Evolutionary conservation across 768 basidiomycete genomes (phyloP).

Genomic region (Pleurotus sapidus): DNA sequence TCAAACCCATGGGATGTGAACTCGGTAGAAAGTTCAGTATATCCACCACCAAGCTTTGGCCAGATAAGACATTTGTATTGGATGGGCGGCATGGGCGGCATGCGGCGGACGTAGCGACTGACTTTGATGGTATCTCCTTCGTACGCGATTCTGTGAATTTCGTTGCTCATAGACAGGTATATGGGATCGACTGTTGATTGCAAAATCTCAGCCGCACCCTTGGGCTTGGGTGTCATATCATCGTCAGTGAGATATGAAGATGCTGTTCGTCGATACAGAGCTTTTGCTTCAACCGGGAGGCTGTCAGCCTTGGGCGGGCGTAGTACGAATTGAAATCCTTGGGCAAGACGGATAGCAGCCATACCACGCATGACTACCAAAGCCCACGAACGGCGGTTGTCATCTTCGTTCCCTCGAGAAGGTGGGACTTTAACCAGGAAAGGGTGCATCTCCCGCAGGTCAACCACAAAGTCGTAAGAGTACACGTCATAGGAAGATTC

Average conservation of each 20-base stretch:
- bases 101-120: constrained; percentile 75
- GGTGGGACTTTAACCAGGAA: constrained; percentile 76
- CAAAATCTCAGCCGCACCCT: constrained; percentile 66
- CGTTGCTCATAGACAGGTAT: constrained; percentile 92
- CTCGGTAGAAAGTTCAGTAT: constrained; percentile 71
- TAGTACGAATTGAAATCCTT: constrained; percentile 93
- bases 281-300: constrained; percentile 38
- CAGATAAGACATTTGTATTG: constrained; percentile 90
- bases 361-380: constrained; percentile 87
- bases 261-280: not conserved
- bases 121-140: constrained; percentile 91
- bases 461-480: constrained; percentile 86
- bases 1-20: constrained; percentile 81
- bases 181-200: constrained; percentile 65
- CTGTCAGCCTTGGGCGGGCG: constrained; percentile 37
- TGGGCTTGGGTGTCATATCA: constrained; percentile 51
- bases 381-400: constrained; percentile 68
- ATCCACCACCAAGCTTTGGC: constrained; percentile 87
- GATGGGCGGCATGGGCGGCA: constrained; percentile 60
- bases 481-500: constrained; percentile 77
- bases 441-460: constrained; percentile 80
- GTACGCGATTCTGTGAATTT: constrained; percentile 91
- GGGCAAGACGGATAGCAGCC: constrained; percentile 87
- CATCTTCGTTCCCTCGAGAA: constrained; percentile 46
- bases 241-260: constrained; percentile 52